phyloP scores from a whole-genome alignment of 768 basidiomycete genomes.

The Lentinula lateritia region DNA sequence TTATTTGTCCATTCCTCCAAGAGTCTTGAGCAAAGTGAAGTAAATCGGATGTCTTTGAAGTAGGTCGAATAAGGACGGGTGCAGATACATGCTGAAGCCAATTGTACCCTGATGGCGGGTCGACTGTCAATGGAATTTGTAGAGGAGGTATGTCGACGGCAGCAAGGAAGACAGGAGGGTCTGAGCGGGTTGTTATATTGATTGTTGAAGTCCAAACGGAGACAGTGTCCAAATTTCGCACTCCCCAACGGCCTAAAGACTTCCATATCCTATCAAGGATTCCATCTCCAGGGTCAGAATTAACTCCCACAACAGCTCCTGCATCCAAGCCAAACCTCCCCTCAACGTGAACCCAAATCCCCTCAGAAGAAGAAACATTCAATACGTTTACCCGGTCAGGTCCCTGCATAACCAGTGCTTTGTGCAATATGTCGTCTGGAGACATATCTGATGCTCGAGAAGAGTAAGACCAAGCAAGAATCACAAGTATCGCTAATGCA shows the following conservation, averaged over 20 bases:
- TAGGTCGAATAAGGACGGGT: conserved; percentile 47
- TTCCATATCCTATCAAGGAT: conserved; percentile 52
- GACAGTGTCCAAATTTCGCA: conserved; percentile 49
- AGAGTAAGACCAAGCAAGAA: conserved; percentile 66
- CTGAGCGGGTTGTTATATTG: conserved; percentile 38
- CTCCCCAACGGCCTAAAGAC: conserved; percentile 61
- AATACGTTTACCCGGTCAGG: conserved; percentile 60
- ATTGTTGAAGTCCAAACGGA: conserved; percentile 51
- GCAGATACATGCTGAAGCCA: conserved; percentile 57
- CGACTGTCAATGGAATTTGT: conserved; percentile 48
- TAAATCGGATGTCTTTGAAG: conserved; percentile 43
- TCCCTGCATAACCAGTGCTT: conserved; percentile 50
- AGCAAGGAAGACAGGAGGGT: conserved; percentile 37
- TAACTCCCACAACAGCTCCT: conserved; percentile 53
- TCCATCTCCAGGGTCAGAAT: conserved; percentile 36
- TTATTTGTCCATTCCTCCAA: conserved; percentile 50
- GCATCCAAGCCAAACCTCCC: conserved; percentile 66
- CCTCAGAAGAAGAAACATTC: conserved; percentile 53
- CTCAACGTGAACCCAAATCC: conserved; percentile 52
- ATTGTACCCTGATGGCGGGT: conserved; percentile 42
- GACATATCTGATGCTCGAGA: conserved; percentile 46
- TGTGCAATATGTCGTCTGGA: conserved; percentile 52
- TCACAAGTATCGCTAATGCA: conserved; percentile 33
- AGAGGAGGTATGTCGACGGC: conserved; percentile 43
- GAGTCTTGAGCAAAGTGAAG: conserved; percentile 47